Percentiles rank a stretch among this genome's conserved stretches.
phyloP scores from a whole-genome alignment of 2,329 filamentous ascomycete species.

The Lizonia empirigonia region DNA sequence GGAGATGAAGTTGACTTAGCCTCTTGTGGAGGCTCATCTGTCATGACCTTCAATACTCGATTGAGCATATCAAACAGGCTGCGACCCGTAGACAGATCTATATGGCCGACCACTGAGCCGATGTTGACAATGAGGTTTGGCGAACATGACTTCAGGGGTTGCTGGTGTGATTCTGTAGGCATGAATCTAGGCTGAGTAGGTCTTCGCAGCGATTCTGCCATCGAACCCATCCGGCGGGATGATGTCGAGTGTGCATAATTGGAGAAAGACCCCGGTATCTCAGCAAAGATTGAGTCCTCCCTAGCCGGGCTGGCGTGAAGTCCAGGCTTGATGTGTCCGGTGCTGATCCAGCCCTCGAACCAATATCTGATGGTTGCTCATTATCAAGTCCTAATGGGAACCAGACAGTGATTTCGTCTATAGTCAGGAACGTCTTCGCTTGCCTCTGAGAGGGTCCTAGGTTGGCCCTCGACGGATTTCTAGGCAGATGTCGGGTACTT shows the following conservation, averaged over 20 bases:
- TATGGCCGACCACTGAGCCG: slow-evolving; percentile 41
- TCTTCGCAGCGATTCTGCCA: slow-evolving; percentile 30
- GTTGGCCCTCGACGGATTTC: slow-evolving; percentile 2
- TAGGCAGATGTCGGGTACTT: slow-evolving; percentile 18
- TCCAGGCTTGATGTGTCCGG: slow-evolving; percentile 24
- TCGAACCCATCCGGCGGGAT: slow-evolving; percentile 32
- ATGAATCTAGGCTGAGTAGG: slow-evolving; percentile 18
- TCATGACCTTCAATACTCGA: slow-evolving; percentile 30
- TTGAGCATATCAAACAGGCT: slow-evolving; percentile 42
- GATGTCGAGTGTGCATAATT: slow-evolving; percentile 53
- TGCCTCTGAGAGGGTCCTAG: slow-evolving; percentile 20
- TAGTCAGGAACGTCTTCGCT: slow-evolving; percentile 41
- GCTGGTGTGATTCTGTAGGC: slow-evolving; percentile 14
- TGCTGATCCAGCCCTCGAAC: slow-evolving; percentile 14
- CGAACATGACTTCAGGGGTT: slow-evolving; percentile 11
- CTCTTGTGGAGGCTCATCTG: slow-evolving; percentile 11
- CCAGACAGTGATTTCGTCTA: slow-evolving; percentile 49
- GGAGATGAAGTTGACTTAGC: not conserved
- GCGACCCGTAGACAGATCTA: slow-evolving; percentile 45
- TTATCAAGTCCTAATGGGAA: slow-evolving; percentile 41
- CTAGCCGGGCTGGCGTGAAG: slow-evolving; percentile 39
- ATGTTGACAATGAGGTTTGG: slow-evolving; percentile 38
- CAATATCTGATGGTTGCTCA: slow-evolving; percentile 3
- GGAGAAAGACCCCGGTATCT: slow-evolving; percentile 56
- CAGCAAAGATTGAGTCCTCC: slow-evolving; percentile 47